A percentile compares a stretch with the other conserved stretches of the same genome.
These are phyloP conservation scores for Sonneratia alba DNA, from an alignment of 345 rosid species.

Conservation along the genomic window DNA sequence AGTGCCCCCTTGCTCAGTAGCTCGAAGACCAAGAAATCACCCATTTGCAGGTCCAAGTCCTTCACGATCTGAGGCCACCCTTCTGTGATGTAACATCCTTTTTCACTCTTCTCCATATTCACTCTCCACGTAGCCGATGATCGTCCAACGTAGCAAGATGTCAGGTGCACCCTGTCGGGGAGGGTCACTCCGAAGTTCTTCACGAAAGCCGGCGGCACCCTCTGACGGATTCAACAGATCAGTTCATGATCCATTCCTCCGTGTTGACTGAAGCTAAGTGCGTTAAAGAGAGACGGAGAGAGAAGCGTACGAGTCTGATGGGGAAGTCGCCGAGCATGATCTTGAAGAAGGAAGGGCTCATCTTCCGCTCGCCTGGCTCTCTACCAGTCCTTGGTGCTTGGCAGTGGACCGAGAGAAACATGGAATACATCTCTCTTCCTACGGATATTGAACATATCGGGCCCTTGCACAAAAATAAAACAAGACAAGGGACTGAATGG, in stretches of 20 bases:
- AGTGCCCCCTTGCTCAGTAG: not conserved
- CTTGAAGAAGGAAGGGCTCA: constrained; percentile 7
- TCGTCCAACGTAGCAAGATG: not conserved
- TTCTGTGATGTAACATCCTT: not conserved
- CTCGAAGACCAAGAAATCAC: constrained; percentile 3
- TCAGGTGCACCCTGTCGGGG: not conserved
- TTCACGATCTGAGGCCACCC: constrained; percentile 5
- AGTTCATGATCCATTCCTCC: not conserved
- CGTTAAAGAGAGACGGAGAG: not conserved
- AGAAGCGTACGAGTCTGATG: not conserved
- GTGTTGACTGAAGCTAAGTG: not conserved
- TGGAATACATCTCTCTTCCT: too few relatives aligned
- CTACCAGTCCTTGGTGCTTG: too few relatives aligned
- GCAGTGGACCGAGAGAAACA: too few relatives aligned
- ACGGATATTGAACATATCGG: not conserved
- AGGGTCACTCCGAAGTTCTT: not conserved
- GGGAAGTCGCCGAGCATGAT: not conserved
- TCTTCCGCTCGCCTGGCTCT: not conserved
- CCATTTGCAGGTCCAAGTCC: not conserved
- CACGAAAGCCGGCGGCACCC: constrained; percentile 8
- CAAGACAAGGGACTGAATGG: too few relatives aligned
- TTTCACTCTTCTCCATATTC: not conserved
- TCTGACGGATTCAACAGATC: not conserved
- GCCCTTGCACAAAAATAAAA: too few relatives aligned
- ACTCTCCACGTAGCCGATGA: not conserved